Conservation (phyloP, 345 rosid genomes). For the Dimocarpus longan region DNA sequence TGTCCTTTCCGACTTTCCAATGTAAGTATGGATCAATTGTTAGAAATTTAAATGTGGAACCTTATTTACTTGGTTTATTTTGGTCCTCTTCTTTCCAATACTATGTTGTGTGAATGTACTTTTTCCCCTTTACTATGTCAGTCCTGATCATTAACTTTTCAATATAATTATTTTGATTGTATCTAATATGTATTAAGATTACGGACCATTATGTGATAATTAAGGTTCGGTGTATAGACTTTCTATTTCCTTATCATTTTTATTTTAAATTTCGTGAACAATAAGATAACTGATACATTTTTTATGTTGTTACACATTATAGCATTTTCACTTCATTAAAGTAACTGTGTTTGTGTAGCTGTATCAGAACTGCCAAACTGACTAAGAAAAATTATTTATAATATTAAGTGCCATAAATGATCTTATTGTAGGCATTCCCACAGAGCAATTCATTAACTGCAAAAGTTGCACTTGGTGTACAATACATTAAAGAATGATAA, state of each 20-base stretch:
- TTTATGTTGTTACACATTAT: background rate
- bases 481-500: too few species aligned
- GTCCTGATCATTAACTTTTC: background rate
- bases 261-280: background rate
- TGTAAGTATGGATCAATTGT: conserved; percentile 50
- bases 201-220: background rate
- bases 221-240: background rate
- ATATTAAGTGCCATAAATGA: background rate
- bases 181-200: background rate
- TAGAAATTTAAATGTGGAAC: background rate
- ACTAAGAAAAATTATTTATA: background rate
- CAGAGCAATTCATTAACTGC: background rate
- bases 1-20: conserved; percentile 98
- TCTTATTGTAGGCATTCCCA: background rate
- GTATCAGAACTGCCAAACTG: background rate
- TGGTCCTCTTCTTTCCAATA: background rate
- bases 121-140: background rate
- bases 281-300: background rate
- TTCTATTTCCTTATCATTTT: background rate
- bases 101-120: background rate
- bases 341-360: background rate
- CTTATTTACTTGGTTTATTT: background rate
- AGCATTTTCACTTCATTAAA: background rate
- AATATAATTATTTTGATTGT: background rate
- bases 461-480: too few species aligned